These are phyloP conservation scores for Pichia eremophila DNA, from an alignment of 805 yeast genomes.

Conservation along the genomic window DNA sequence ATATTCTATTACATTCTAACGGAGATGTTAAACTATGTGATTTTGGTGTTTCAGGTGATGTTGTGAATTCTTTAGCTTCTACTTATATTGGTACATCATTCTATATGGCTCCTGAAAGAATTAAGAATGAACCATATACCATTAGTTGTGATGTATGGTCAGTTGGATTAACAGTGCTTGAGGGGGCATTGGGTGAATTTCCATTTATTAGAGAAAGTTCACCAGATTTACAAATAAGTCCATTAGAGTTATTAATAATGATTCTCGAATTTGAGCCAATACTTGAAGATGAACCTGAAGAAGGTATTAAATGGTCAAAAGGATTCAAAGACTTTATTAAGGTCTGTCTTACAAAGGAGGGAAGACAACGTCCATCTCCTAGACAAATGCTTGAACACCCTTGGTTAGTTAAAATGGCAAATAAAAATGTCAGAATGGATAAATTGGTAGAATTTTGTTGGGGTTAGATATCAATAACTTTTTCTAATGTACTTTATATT, in stretches of 20 bases:
- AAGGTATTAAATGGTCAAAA: slow-evolving; percentile 70
- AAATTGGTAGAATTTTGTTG: slow-evolving; percentile 71
- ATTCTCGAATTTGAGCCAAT: slow-evolving; percentile 79
- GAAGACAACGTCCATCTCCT: slow-evolving; percentile 79
- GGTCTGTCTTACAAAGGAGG: slow-evolving; percentile 73
- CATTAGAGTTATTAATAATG: slow-evolving; percentile 76
- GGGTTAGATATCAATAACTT: slow-evolving; percentile 24
- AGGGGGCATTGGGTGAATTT: slow-evolving; percentile 86
- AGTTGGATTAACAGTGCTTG: slow-evolving; percentile 80
- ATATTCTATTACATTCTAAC: slow-evolving; percentile 60
- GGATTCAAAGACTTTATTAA: slow-evolving; percentile 76
- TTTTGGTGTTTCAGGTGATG: slow-evolving; percentile 96
- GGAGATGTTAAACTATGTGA: slow-evolving; percentile 93
- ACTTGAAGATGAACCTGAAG: slow-evolving; percentile 66
- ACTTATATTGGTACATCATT: slow-evolving; percentile 96
- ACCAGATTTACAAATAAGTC: slow-evolving; percentile 44
- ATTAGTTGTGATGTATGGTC: slow-evolving; percentile 98
- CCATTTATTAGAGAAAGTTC: slow-evolving; percentile 46
- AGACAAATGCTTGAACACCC: slow-evolving; percentile 90
- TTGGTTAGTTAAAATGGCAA: slow-evolving; percentile 76
- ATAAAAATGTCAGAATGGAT: slow-evolving; percentile 72
- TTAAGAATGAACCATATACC: slow-evolving; percentile 90
- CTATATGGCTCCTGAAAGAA: slow-evolving; percentile 98
- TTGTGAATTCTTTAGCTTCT: slow-evolving; percentile 88
- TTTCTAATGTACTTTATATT: not conserved